Percentiles rank a stretch among this genome's conserved stretches.
Conservation (phyloP, 1,284 basidiomycete species). For the Leucoagaricus sp. region DNA sequence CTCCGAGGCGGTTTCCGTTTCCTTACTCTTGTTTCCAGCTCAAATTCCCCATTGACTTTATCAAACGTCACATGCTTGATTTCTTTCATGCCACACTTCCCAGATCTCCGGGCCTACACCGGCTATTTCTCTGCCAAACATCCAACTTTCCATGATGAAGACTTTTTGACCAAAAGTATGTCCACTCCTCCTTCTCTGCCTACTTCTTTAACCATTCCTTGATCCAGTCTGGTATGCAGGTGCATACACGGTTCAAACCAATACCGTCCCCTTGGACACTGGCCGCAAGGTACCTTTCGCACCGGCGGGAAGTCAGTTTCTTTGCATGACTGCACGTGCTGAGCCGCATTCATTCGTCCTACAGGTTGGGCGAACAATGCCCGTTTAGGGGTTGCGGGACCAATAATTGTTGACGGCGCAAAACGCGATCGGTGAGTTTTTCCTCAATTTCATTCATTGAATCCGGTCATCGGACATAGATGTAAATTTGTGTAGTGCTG, state of each 20-base stretch:
- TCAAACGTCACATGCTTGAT: slow-evolving; percentile 57
- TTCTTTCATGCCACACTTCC: slow-evolving; percentile 56
- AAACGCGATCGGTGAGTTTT: slow-evolving; percentile 53
- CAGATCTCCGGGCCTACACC: slow-evolving; percentile 50
- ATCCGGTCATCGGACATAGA: neutral
- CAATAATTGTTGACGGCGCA: slow-evolving; percentile 64
- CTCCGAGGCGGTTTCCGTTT: slow-evolving; percentile 59
- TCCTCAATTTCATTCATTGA: neutral
- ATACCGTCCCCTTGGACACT: slow-evolving; percentile 53
- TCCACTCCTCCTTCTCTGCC: slow-evolving; percentile 7
- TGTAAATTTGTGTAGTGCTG: slow-evolving; percentile 37
- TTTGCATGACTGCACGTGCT: neutral
- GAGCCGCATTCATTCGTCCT: neutral
- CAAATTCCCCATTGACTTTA: slow-evolving; percentile 36
- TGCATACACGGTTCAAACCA: slow-evolving; percentile 63
- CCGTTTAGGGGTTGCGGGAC: slow-evolving; percentile 54
- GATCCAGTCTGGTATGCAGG: slow-evolving; percentile 65
- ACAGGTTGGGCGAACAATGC: slow-evolving; percentile 61
- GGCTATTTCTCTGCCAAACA: slow-evolving; percentile 59
- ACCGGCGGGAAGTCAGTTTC: slow-evolving; percentile 31
- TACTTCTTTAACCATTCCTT: neutral
- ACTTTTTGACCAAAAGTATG: slow-evolving; percentile 54
- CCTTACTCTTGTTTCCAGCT: slow-evolving; percentile 50
- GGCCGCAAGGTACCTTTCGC: slow-evolving; percentile 53
- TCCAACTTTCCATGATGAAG: slow-evolving; percentile 43